Base-by-base conservation (phyloP, 805 yeast species). In the Yarrowia sp. region DNA sequence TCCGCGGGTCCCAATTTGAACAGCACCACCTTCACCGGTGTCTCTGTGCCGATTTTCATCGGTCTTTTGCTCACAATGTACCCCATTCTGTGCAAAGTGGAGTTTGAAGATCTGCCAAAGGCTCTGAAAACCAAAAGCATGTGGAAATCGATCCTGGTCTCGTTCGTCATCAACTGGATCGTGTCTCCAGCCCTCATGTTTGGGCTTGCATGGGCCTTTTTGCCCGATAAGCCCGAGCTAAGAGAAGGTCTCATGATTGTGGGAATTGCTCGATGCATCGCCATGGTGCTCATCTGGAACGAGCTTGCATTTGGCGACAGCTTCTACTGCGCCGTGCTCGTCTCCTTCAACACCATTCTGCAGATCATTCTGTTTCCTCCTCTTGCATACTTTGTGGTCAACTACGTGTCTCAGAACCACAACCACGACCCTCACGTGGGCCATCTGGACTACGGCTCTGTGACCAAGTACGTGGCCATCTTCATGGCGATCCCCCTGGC, bases 201-300 rank as follows among this genome's bases (percentile, higher is more conserved):
- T 72, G 87, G 83, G 0, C 76, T 85, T 17, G 82, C 86, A 0
- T 85, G 88, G 89, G 71, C 82, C 50, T 78, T 80, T 0, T 71
- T 86, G 58, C 83, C 83, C 67, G 83, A 85, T 68, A 72, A 79
- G 61, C 76, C 76, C 9, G 88, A 84, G 67, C 83, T 82, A 68
- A 76, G 88, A 49, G 77, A 75, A 47, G 88, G 88, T 1, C 79
- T 86, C n/a, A 84, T 86, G 38, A 81, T 86, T 83, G 83, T 86
- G 55, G 89, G 89, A 0, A 68, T 84, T 42, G 88, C 87, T 7
- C 75, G 88, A 68, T 85, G 89, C 72, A 85, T 85, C 70, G 89
- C 88, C 24, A 85, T 86, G 88, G 89, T 85, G 0, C 75, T 86
- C 63, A 73, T 85, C 34, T 85, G 88, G 89, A 85, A 83, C 72